phyloP scores from a whole-genome alignment of 2,329 filamentous ascomycete species.

The Cordyceps tenuipes region DNA sequence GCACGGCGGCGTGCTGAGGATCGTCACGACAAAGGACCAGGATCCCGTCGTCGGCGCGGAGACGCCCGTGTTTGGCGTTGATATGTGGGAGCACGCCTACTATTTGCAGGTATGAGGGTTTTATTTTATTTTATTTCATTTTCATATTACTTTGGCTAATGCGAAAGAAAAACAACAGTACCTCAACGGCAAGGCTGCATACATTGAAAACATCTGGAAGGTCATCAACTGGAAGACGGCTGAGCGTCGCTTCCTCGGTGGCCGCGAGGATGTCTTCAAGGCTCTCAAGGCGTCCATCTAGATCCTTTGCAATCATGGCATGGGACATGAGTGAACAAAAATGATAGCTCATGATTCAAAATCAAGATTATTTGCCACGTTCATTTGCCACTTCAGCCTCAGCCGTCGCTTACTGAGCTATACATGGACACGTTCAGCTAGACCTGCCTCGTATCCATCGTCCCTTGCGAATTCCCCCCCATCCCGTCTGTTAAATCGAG shows the following conservation, averaged over 20 bases:
- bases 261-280: conserved; percentile 37
- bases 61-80: conserved; percentile 66
- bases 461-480: no score
- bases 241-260: conserved; percentile 51
- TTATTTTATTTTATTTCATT: no score
- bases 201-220: conserved; percentile 69
- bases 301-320: not conserved
- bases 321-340: not conserved
- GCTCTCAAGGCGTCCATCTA: conserved; percentile 35
- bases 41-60: conserved; percentile 60
- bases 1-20: conserved; percentile 47
- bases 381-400: not conserved
- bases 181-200: conserved; percentile 65
- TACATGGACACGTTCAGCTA: not conserved
- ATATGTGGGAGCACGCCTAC: conserved; percentile 94
- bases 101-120: conserved; percentile 58
- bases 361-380: not conserved
- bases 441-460: no score
- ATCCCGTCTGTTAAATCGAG: no score
- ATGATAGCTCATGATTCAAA: not conserved
- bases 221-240: conserved; percentile 70
- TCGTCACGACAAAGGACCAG: conserved; percentile 80
- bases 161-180: conserved; percentile 42
- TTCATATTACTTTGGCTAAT: no score
- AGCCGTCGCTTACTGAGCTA: not conserved